Evolutionary conservation across 2,329 filamentous ascomycete species (phyloP).

Genomic region (Tolypocladium pustulatum): DNA sequence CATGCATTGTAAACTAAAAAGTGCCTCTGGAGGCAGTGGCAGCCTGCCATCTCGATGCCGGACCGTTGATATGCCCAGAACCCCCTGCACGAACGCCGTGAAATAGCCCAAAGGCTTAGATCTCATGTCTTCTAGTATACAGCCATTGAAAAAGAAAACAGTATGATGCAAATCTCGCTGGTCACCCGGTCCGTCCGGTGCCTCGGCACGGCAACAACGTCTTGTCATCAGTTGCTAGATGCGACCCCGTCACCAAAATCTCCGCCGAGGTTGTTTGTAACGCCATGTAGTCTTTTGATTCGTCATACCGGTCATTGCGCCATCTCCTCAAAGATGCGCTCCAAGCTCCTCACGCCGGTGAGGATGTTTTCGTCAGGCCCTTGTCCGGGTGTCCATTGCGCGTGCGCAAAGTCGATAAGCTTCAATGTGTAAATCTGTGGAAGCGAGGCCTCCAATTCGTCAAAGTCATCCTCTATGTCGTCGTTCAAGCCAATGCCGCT

Average conservation of each 20-base stretch:
- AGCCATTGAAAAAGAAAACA: background rate
- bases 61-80: background rate
- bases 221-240: background rate
- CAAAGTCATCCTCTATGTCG: conserved; percentile 38
- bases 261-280: background rate
- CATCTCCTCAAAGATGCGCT: conserved; percentile 61
- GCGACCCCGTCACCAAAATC: background rate
- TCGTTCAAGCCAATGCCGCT: conserved; percentile 43
- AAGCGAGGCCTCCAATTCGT: conserved; percentile 28
- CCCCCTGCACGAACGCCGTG: background rate
- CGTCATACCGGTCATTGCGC: conserved; percentile 15
- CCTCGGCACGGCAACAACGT: background rate
- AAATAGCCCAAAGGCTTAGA: background rate
- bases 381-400: conserved; percentile 67
- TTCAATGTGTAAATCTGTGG: conserved; percentile 70
- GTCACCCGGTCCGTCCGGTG: background rate
- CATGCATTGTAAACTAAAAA: background rate
- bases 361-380: conserved; percentile 82
- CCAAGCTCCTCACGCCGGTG: conserved; percentile 60
- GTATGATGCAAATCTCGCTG: background rate
- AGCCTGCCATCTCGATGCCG: background rate
- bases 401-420: conserved; percentile 96
- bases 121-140: background rate
- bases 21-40: background rate
- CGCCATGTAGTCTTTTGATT: background rate